A percentile compares a stretch with the other conserved stretches of the same genome.
Evolutionary conservation across 345 rosid genomes (phyloP).

Genomic region (Luvunga scandens): DNA sequence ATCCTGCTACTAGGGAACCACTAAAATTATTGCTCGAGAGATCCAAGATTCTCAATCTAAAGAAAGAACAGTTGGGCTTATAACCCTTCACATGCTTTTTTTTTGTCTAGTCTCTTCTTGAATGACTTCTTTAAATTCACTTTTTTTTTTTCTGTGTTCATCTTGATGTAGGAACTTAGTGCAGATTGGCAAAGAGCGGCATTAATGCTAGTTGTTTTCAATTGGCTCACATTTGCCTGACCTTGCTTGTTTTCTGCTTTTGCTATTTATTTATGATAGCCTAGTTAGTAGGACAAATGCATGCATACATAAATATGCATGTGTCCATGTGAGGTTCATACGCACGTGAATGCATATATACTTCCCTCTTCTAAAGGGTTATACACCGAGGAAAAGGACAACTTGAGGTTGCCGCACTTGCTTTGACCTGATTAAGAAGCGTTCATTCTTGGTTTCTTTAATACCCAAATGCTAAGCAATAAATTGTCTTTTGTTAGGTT

Average conservation of each 20-base stretch:
- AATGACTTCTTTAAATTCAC: neutral
- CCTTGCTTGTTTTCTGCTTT: conserved; percentile 54
- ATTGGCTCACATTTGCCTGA: conserved; percentile 92
- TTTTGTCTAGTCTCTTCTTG: neutral
- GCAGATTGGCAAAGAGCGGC: conserved; percentile 96
- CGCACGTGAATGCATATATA: neutral
- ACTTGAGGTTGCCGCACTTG: neutral
- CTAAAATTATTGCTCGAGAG: too few relatives aligned
- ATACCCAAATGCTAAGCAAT: neutral
- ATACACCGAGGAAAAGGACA: neutral
- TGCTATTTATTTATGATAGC: too few relatives aligned
- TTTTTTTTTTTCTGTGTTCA: conserved; percentile 14
- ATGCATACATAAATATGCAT: too few relatives aligned
- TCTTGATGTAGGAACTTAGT: conserved; percentile 61
- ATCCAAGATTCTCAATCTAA: too few relatives aligned
- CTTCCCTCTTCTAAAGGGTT: neutral
- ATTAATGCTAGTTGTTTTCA: conserved; percentile 78
- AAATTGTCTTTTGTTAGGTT: neutral
- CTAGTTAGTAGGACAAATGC: too few relatives aligned
- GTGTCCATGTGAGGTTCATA: too few relatives aligned
- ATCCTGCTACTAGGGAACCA: too few relatives aligned
- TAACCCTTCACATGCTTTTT: neutral
- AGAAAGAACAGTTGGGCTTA: too few relatives aligned
- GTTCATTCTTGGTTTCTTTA: neutral
- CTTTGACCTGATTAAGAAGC: neutral